Evolutionary conservation across 2,329 filamentous ascomycete genomes (phyloP).

Genomic region (Microdochium nivale): DNA sequence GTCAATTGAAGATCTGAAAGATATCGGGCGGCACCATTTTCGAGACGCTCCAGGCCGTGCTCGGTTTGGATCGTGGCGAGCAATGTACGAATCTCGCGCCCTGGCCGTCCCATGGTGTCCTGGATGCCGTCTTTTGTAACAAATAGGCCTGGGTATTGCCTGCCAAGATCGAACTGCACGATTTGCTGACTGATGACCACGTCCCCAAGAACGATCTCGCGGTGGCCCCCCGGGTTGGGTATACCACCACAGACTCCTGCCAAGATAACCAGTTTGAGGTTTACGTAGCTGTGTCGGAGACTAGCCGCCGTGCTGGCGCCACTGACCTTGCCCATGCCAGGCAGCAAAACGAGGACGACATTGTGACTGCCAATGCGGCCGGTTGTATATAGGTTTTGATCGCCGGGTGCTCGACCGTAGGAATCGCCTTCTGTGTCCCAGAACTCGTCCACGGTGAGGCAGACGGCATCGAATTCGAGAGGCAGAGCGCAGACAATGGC

Average conservation of each 20-base stretch:
- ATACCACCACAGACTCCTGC: constrained; percentile 21
- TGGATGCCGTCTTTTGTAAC: constrained; percentile 5
- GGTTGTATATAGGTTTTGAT: background rate
- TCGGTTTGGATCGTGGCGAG: constrained; percentile 6
- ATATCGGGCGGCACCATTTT: background rate
- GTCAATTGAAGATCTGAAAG: background rate
- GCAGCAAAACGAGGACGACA: background rate
- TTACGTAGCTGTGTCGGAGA: constrained; percentile 11
- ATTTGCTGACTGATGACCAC: background rate
- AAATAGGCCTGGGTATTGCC: constrained; percentile 2
- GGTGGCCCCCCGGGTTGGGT: constrained; percentile 4
- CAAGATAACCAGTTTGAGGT: constrained; percentile 15
- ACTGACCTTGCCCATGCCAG: constrained; percentile 1
- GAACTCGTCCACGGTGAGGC: background rate
- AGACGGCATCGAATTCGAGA: background rate
- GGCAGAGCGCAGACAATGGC: background rate
- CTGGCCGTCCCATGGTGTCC: constrained; percentile 8
- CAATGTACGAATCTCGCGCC: constrained; percentile 10
- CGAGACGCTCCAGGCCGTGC: constrained; percentile 2
- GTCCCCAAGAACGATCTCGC: background rate
- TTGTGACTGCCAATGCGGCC: background rate
- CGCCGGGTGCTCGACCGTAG: background rate
- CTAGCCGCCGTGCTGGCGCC: background rate
- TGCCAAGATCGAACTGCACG: constrained; percentile 1
- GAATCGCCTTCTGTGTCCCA: background rate